These are phyloP conservation scores for Colletotrichum endophyticum DNA, from an alignment of 2,329 filamentous ascomycete species.

Conservation along the genomic window DNA sequence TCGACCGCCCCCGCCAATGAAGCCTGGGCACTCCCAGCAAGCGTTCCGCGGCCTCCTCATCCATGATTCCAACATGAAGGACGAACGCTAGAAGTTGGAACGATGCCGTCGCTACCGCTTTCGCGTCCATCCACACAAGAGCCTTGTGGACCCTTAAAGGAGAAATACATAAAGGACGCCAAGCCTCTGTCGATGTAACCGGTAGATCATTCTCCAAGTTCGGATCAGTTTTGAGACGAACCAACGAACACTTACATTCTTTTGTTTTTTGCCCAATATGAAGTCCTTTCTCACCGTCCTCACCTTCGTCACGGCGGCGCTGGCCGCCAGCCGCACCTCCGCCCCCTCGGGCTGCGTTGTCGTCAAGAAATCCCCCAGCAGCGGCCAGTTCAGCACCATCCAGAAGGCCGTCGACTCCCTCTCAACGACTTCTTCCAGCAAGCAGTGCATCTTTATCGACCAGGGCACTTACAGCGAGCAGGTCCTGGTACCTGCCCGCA, in stretches of 20 bases:
- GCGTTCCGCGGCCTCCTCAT: background rate
- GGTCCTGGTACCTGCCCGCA: slow-evolving; percentile 55
- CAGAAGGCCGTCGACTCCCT: slow-evolving; percentile 64
- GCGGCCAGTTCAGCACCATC: slow-evolving; percentile 27
- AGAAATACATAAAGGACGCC: slow-evolving; percentile 1
- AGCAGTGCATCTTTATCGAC: slow-evolving; percentile 69
- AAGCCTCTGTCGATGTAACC: background rate
- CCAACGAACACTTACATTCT: background rate
- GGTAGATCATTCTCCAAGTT: background rate
- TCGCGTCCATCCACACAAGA: background rate
- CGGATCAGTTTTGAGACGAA: background rate
- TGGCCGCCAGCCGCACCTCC: slow-evolving; percentile 29
- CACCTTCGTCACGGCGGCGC: slow-evolving; percentile 4
- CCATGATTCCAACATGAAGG: background rate
- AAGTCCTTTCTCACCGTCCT: slow-evolving; percentile 5
- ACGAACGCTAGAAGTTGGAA: background rate
- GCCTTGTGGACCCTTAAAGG: background rate
- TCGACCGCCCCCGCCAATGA: slow-evolving; percentile 1
- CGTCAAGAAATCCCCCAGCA: slow-evolving; percentile 29
- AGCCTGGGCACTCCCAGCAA: background rate
- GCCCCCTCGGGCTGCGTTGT: slow-evolving; percentile 34
- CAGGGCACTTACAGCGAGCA: slow-evolving; percentile 68
- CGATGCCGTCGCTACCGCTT: background rate
- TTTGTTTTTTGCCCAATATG: background rate
- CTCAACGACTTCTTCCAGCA: slow-evolving; percentile 50